These are phyloP conservation scores for Calonectria leucothoes DNA, from an alignment of 2,329 filamentous ascomycete genomes.

Conservation along the genomic window DNA sequence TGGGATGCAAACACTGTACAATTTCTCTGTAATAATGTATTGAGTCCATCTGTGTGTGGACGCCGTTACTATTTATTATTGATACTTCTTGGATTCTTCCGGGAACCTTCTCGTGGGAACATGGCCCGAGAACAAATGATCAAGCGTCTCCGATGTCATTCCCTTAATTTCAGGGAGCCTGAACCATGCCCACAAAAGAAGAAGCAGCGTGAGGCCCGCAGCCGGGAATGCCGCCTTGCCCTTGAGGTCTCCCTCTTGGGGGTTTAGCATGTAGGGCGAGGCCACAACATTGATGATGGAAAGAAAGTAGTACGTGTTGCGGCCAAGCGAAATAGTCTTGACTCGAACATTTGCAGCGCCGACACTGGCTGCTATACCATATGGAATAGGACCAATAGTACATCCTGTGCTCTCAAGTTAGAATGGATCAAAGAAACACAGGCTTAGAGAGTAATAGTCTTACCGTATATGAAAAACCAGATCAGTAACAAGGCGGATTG, in stretches of 20 bases:
- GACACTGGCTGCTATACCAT: constrained; percentile 17
- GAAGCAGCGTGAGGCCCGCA: constrained; percentile 1
- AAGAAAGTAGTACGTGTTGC: constrained; percentile 20
- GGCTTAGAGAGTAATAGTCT: not conserved
- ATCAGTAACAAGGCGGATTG: constrained; percentile 12
- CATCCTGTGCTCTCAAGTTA: not conserved
- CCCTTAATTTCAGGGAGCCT: constrained; percentile 21
- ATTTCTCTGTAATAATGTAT: too few species aligned
- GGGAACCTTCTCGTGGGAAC: not conserved
- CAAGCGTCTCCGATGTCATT: not conserved
- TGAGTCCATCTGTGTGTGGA: too few species aligned
- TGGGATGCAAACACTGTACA: too few species aligned
- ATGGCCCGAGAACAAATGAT: not conserved
- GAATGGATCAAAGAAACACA: not conserved
- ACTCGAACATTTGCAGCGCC: constrained; percentile 8
- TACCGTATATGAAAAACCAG: constrained; percentile 25
- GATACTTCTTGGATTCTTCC: not conserved
- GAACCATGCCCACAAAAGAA: constrained; percentile 14
- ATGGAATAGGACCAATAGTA: constrained; percentile 9
- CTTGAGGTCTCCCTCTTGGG: constrained; percentile 8
- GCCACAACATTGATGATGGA: constrained; percentile 15
- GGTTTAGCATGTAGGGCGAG: constrained; percentile 21
- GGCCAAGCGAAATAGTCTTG: constrained; percentile 19
- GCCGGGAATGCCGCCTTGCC: constrained; percentile 19
- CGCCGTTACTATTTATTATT: not conserved